These are phyloP conservation scores for Talaromyces sp. DNA, from an alignment of 2,329 filamentous ascomycete genomes.

Conservation along the genomic window DNA sequence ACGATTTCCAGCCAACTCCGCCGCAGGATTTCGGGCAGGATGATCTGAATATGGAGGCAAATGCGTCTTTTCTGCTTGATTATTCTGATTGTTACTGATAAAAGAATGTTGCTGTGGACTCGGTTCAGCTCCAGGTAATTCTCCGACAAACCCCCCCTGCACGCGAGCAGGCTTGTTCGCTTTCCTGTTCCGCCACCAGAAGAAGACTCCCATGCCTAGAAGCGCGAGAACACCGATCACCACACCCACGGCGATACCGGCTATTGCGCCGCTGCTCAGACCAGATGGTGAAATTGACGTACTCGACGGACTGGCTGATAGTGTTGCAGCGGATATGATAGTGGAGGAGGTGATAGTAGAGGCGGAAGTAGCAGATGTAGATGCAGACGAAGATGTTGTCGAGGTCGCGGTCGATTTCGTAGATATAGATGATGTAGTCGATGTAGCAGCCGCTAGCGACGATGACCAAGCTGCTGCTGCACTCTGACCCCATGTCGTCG, in stretches of 20 bases:
- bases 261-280: slow-evolving; percentile 12
- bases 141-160: neutral
- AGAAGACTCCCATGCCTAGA: neutral
- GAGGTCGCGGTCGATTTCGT: neutral
- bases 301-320: neutral
- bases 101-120: neutral
- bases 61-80: neutral
- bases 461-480: neutral
- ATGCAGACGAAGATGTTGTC: neutral
- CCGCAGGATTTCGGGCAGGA: neutral
- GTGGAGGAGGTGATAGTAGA: neutral
- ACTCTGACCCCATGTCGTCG: slow-evolving; percentile 4
- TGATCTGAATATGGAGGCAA: neutral
- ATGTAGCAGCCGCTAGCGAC: neutral
- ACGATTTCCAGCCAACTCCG: neutral
- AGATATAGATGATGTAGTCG: neutral
- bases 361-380: neutral
- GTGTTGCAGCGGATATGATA: neutral
- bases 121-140: neutral
- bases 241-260: slow-evolving; percentile 12
- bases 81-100: neutral
- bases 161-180: neutral
- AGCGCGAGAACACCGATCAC: neutral
- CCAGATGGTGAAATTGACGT: neutral
- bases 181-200: slow-evolving; percentile 1